Evolutionary conservation across 2,329 filamentous ascomycete species (phyloP).

Genomic region (Lecanicillium sp.): DNA sequence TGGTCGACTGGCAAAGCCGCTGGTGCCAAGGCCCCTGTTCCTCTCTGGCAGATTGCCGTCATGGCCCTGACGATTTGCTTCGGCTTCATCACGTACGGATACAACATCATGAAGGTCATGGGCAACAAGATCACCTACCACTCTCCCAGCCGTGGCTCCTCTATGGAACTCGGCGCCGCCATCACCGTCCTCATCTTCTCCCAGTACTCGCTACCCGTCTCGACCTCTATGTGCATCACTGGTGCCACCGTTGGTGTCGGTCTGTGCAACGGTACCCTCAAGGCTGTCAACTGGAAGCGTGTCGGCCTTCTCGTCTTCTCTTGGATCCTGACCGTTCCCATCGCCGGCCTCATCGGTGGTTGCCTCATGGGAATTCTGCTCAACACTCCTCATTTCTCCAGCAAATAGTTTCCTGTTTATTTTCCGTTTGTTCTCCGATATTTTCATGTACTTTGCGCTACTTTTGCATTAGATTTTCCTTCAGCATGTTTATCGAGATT

Average conservation of each 20-base stretch:
- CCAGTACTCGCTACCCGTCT: conserved; percentile 68
- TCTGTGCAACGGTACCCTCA: conserved; percentile 66
- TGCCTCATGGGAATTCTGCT: conserved; percentile 34
- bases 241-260: conserved; percentile 73
- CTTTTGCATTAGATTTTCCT: too few species aligned
- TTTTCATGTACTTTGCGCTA: too few species aligned
- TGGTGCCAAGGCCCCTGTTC: conserved; percentile 58
- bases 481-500: too few species aligned
- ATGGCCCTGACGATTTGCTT: conserved; percentile 56
- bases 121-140: conserved; percentile 76
- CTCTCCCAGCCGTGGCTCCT: conserved; percentile 50
- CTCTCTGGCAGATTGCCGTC: conserved; percentile 71
- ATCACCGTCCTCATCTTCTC: conserved; percentile 72
- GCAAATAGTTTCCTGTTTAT: neutral
- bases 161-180: conserved; percentile 76
- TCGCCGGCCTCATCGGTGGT: conserved; percentile 36
- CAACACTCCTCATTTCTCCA: conserved; percentile 33
- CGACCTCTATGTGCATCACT: conserved; percentile 74
- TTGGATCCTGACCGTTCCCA: conserved; percentile 46
- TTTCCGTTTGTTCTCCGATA: too few species aligned
- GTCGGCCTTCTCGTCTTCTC: conserved; percentile 60
- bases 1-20: conserved; percentile 59
- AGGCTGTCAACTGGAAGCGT: conserved; percentile 71
- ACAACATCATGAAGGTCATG: conserved; percentile 85
- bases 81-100: conserved; percentile 69